Evolutionary conservation across 1,139 yeast genomes (phyloP), one percentile per base, ranked within the genome.

Genomic region (Kurtzmaniella quercitrusa): DNA sequence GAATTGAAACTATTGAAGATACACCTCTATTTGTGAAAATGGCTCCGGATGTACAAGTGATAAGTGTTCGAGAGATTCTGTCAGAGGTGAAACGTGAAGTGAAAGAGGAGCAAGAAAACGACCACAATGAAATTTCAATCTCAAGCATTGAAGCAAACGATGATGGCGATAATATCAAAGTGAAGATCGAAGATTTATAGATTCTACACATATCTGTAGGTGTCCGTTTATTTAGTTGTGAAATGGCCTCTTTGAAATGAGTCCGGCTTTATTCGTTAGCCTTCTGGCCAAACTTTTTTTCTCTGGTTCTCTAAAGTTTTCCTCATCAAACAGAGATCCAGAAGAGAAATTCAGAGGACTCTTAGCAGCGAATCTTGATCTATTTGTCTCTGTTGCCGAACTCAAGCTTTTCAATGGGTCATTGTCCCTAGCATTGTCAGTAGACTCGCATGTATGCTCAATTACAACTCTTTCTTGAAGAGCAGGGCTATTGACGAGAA

Each of bases 1-100:
- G 58, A n/a, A 77, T 82, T 4, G 95, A 88, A 49, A 87, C 96
- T 0, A 77, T 86, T 16, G 72, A 71, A 1, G 76, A 82, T 0
- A 79, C 76, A 1, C 63, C 70, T 1, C 64, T 64, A 1, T 70
- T 73, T 34, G 85, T 83, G 11, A 79, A 73, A 50, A 73, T 83
- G 51, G 66, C 89, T 0, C 70, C 68, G 3, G 81, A 81, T 51
- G 76, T 84, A 12, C 80, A 82, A 53, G 73, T 84, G 9, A 62
- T 81, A 3, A 81, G 78, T 38, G 73, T 68, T 2, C 62, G 62
- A 46, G 57, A 58, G 41, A 61, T 61, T 10, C 41, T 41, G 18
- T 17, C 36, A 31, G 36, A 31, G 17, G 25, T 23, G 3, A 25
- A 36, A 17, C n/a, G 10, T n/a, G 43, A 41, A n/a, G 33, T 33